These are phyloP conservation scores for Phlyctochytrium bullatum DNA, from an alignment of 192 early-diverging fungal species.

Conservation along the genomic window DNA sequence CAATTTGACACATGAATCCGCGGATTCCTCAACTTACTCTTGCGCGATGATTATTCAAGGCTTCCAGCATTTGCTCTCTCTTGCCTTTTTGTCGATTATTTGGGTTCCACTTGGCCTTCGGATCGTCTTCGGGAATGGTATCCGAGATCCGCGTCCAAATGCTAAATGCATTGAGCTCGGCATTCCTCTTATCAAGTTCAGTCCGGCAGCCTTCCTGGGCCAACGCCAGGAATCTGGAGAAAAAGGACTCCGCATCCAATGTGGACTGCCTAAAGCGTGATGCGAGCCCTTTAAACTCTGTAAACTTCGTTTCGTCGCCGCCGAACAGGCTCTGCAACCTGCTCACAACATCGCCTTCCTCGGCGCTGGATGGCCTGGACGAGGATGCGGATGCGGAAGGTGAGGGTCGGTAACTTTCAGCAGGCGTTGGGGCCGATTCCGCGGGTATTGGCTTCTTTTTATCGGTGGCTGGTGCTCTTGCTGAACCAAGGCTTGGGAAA, in stretches of 20 bases:
- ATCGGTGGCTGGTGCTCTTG: too few relatives aligned
- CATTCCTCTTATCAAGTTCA: slow-evolving; percentile 27
- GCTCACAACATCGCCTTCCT: slow-evolving; percentile 28
- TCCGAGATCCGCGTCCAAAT: slow-evolving; percentile 48
- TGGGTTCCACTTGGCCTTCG: not conserved
- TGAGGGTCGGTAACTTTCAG: too few relatives aligned
- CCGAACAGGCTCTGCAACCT: slow-evolving; percentile 41
- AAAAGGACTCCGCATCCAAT: slow-evolving; percentile 35
- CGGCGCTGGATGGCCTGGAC: too few relatives aligned
- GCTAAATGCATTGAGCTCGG: slow-evolving; percentile 30
- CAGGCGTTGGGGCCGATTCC: too few relatives aligned
- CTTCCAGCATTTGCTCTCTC: slow-evolving; percentile 58
- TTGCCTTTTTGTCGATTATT: slow-evolving; percentile 15
- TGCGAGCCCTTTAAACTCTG: slow-evolving; percentile 44
- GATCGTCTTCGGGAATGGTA: slow-evolving; percentile 32
- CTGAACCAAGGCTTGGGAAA: too few relatives aligned
- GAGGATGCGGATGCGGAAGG: too few relatives aligned
- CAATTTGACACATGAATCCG: too few relatives aligned
- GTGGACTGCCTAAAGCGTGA: slow-evolving; percentile 24
- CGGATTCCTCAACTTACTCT: slow-evolving; percentile 36
- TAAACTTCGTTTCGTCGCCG: slow-evolving; percentile 25
- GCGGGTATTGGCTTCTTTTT: too few relatives aligned
- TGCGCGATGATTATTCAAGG: slow-evolving; percentile 67
- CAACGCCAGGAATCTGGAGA: slow-evolving; percentile 34
- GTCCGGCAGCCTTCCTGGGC: slow-evolving; percentile 13